Evolutionary conservation across 495 filamentous ascomycete genomes (phyloP).

Genomic region (Cudoniella acicularis): DNA sequence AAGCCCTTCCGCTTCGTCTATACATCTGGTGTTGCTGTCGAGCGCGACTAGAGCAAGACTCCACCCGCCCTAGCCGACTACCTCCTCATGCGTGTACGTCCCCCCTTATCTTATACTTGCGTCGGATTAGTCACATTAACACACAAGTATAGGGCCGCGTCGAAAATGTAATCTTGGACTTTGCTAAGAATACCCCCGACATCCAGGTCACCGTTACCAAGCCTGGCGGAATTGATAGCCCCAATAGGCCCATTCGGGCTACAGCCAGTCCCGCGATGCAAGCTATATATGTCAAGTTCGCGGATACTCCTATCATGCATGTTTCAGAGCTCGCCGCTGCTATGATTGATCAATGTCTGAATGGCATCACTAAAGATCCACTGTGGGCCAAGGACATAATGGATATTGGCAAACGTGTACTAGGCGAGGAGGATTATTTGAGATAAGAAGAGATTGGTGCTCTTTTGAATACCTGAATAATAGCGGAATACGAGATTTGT

Average conservation of each 20-base stretch:
- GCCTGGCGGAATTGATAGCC: neutral
- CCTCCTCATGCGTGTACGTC: neutral
- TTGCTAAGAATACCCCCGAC: neutral
- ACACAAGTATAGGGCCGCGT: neutral
- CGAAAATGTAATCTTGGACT: neutral
- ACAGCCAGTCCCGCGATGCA: neutral
- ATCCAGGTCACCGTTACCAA: neutral
- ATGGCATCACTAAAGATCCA: neutral
- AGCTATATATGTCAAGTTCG: neutral
- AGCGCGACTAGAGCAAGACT: slow-evolving; percentile 35
- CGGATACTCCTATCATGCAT: neutral
- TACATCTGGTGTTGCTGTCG: slow-evolving; percentile 33
- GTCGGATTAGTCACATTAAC: too few relatives aligned
- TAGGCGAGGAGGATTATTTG: too few relatives aligned
- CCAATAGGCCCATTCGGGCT: neutral
- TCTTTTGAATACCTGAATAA: too few relatives aligned
- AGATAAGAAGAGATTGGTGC: too few relatives aligned
- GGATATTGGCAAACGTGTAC: too few relatives aligned
- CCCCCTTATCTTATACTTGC: neutral
- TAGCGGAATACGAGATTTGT: too few relatives aligned
- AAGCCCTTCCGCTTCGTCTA: slow-evolving; percentile 43
- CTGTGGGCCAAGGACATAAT: neutral
- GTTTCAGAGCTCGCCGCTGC: neutral
- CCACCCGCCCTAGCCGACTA: neutral
- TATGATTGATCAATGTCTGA: neutral